Evolutionary conservation across 345 rosid species (phyloP).

Genomic region (Gossypium mustelinum): DNA sequence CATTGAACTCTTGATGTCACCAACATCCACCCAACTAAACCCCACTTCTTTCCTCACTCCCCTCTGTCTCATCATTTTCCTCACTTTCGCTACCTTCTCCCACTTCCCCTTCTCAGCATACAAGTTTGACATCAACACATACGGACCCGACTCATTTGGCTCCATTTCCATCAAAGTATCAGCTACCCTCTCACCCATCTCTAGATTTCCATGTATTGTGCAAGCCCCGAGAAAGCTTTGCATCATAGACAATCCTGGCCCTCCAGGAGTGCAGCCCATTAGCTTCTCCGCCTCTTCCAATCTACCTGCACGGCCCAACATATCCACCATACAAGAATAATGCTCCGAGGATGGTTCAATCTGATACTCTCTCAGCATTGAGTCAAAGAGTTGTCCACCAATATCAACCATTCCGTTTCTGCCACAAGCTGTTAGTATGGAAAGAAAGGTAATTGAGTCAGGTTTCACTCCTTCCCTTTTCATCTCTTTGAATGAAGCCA

Average conservation of each 20-base stretch:
- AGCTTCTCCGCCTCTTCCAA: background rate
- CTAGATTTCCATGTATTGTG: background rate
- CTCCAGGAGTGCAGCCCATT: background rate
- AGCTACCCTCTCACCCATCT: background rate
- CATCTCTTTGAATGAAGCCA: background rate
- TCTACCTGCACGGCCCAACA: background rate
- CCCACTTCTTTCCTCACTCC: slow-evolving; percentile 2
- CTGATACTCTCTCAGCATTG: background rate
- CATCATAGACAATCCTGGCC: background rate
- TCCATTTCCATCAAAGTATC: background rate
- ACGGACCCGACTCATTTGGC: background rate
- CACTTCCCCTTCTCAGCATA: background rate
- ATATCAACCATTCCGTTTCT: background rate
- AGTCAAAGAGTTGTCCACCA: background rate
- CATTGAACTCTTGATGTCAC: background rate
- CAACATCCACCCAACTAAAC: slow-evolving; percentile 4
- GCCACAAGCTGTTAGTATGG: background rate
- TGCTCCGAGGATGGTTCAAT: background rate
- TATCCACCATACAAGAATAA: slow-evolving; percentile 1
- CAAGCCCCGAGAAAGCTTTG: background rate
- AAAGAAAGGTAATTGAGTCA: background rate
- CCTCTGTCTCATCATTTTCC: background rate
- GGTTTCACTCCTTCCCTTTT: background rate
- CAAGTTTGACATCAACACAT: slow-evolving; percentile 1
- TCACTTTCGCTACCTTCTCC: background rate